Base-by-base conservation (phyloP, 2,329 filamentous ascomycete species). In the Aspergillus luchuensis region DNA sequence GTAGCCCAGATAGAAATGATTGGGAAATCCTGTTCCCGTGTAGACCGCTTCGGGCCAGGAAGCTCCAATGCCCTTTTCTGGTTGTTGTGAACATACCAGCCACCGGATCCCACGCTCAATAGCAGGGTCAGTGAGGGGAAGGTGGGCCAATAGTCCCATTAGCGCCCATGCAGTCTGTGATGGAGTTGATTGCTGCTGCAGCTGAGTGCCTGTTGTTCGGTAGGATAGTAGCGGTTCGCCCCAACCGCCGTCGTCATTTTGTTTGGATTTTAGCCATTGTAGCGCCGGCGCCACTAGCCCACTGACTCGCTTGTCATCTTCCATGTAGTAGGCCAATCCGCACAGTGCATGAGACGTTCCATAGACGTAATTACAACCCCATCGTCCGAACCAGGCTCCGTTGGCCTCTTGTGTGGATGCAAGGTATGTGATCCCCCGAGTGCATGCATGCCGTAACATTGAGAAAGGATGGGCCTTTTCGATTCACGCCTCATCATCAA, bases 301-400 rank as follows among this genome's bases (percentile, higher is more conserved):
- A 5, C 43, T 19, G 7, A 61, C 43, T 11, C 21, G 30, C 4
- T 39, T 4, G 10, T 62, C 17, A 17, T 62, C 55, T 2, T 59
- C 11, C 1, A 6, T 6, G 15, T 69, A 71, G 47, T 71, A 66
- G 0, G 60, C 58, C 6, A 77, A 56, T 0, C 72, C 75, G 48
- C 70, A 71, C 3, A 78, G 64, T 0, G 64, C 69, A 60, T 71
- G 66, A 54, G 70, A 69, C 3, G 74, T 77, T 1, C 74, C 74
- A 48, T 73, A 74, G 6, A 76, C 58, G 54, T 77, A 77, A 57
- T 77, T 77, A 25, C 56, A 52, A 0, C 69, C 72, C 74, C 74
- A 77, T 11, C 75, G 69, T 3, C 73, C 72, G 36, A 56, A 73
- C 74, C 74, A 77, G 1, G 57, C 52, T 4, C 74, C 74, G 2